These are phyloP conservation scores for Fusarium sp. DNA, from an alignment of 2,329 filamentous ascomycete species.

Conservation along the genomic window DNA sequence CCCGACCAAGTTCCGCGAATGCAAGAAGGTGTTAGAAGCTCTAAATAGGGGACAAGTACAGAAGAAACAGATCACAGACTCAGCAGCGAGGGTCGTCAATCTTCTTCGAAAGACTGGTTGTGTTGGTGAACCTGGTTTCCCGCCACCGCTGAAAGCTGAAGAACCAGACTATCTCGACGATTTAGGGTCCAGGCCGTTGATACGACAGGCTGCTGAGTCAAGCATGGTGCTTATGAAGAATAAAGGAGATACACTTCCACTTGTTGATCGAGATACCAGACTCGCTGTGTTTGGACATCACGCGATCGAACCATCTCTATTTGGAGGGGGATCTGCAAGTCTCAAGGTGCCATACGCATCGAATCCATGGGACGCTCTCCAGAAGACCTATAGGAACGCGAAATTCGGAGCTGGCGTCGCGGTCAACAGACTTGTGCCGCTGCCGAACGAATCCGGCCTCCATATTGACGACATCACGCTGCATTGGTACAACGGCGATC, in stretches of 20 bases:
- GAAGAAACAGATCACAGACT: neutral
- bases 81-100: neutral
- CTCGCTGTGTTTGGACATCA: neutral
- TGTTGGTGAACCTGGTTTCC: neutral
- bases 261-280: neutral
- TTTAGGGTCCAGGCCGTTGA: fast-evolving
- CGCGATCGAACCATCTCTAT: neutral
- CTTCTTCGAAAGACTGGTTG: neutral
- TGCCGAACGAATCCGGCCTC: neutral
- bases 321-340: neutral
- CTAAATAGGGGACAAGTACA: neutral
- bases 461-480: neutral
- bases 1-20: neutral
- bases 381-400: neutral
- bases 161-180: neutral
- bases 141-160: neutral
- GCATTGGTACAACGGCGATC: neutral
- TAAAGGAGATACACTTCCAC: neutral
- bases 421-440: neutral
- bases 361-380: neutral
- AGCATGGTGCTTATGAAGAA: neutral
- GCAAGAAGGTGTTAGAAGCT: neutral
- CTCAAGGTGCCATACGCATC: neutral
- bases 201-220: neutral
- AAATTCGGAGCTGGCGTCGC: neutral